Percentiles rank a stretch among this genome's conserved stretches.
Conservation (phyloP, 2,329 filamentous ascomycete genomes). For the Triangularia verruculosa region DNA sequence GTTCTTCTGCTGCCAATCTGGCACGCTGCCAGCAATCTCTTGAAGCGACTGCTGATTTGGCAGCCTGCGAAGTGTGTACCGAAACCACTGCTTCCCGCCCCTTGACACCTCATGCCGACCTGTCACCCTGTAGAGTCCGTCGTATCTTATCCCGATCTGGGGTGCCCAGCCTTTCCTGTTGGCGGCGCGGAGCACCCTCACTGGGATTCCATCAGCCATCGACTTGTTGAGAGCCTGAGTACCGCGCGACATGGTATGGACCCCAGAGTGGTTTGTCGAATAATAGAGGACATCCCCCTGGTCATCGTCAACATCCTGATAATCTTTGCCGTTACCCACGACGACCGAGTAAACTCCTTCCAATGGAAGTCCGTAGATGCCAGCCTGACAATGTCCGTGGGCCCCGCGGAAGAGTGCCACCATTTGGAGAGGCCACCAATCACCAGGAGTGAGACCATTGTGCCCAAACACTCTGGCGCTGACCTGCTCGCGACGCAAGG, state of each 20-base stretch:
- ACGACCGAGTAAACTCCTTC: constrained; percentile 55
- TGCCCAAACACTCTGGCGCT: constrained; percentile 27
- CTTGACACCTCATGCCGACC: background rate
- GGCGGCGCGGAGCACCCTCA: constrained; percentile 34
- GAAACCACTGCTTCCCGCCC: constrained; percentile 23
- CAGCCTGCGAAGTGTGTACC: constrained; percentile 26
- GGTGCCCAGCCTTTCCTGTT: constrained; percentile 17
- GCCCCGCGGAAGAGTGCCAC: constrained; percentile 51
- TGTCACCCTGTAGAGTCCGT: constrained; percentile 35
- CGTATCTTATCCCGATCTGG: constrained; percentile 34
- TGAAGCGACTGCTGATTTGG: constrained; percentile 22
- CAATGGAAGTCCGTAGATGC: constrained; percentile 47
- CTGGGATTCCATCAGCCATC: constrained; percentile 9
- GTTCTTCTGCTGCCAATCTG: background rate
- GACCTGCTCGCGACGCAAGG: constrained; percentile 8
- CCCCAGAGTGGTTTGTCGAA: constrained; percentile 23
- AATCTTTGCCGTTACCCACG: constrained; percentile 33
- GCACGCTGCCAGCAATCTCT: constrained; percentile 8
- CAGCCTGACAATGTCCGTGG: constrained; percentile 47
- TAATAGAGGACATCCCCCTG: constrained; percentile 28
- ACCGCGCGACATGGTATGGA: background rate
- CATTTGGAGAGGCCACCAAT: constrained; percentile 55
- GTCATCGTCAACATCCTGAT: constrained; percentile 31
- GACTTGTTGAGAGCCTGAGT: constrained; percentile 28
- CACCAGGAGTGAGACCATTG: constrained; percentile 36